Conservation (phyloP, 1,139 yeast genomes). For the Nakaseomyces nivariensis region DNA sequence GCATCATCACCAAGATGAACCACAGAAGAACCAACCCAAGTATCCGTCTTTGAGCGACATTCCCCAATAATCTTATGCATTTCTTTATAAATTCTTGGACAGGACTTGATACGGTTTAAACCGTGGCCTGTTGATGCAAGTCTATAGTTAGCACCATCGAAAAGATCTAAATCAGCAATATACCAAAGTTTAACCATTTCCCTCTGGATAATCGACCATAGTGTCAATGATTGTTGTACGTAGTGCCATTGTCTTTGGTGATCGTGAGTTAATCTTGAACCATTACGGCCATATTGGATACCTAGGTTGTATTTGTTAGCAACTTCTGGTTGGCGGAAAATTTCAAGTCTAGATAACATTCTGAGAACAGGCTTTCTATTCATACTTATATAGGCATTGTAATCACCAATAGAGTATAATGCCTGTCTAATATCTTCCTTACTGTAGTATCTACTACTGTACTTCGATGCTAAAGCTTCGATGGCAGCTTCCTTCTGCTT, state of each 20-base stretch:
- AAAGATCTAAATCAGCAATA: constrained; percentile 58
- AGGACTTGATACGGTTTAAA: constrained; percentile 56
- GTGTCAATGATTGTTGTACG: constrained; percentile 55
- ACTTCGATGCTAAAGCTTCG: constrained; percentile 41
- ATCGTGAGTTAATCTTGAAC: constrained; percentile 59
- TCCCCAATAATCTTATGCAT: constrained; percentile 57
- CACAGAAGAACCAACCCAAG: constrained; percentile 70
- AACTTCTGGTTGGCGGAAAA: constrained; percentile 38
- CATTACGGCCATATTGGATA: constrained; percentile 51
- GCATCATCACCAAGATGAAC: constrained; percentile 72
- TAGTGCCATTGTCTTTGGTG: constrained; percentile 61
- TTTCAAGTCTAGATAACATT: constrained; percentile 45
- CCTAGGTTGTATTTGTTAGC: constrained; percentile 40
- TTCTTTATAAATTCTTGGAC: constrained; percentile 54
- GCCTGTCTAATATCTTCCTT: constrained; percentile 57
- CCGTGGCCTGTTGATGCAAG: constrained; percentile 73
- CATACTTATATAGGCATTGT: constrained; percentile 57
- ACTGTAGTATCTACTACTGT: constrained; percentile 28
- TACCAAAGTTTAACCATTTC: constrained; percentile 68
- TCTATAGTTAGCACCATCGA: constrained; percentile 41
- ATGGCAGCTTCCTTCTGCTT: constrained; percentile 54
- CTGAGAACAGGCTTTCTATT: constrained; percentile 55
- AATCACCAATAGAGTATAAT: constrained; percentile 64
- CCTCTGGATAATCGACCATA: constrained; percentile 66
- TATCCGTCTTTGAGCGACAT: constrained; percentile 49